Conservation (phyloP, 2,329 filamentous ascomycete genomes). For the Fusarium tuaranense region DNA sequence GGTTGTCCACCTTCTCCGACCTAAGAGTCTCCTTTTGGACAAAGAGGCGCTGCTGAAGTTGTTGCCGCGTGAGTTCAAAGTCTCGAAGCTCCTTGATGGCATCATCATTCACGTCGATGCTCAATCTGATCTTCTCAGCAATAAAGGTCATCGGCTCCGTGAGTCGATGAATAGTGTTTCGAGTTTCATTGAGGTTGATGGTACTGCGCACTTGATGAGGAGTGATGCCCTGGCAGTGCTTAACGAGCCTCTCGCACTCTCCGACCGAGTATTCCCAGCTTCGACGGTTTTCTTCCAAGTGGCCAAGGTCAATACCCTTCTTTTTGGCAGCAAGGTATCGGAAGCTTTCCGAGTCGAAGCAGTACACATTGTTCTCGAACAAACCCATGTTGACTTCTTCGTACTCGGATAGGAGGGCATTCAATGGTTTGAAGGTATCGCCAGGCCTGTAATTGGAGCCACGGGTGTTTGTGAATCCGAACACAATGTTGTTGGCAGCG, state of each 20-base stretch:
- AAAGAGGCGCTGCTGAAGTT: not conserved
- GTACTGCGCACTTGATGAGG: not conserved
- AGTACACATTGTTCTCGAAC: not conserved
- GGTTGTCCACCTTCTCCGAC: not conserved
- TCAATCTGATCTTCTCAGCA: not conserved
- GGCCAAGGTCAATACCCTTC: not conserved
- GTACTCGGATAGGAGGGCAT: not conserved
- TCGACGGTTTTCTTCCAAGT: not conserved
- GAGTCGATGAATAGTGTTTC: not conserved
- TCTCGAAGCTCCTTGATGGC: not conserved
- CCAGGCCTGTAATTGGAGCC: not conserved
- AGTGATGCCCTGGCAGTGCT: not conserved
- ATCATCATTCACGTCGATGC: not conserved
- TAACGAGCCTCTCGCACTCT: not conserved
- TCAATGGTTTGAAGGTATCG: not conserved
- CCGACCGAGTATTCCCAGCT: not conserved
- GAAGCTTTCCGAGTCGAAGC: not conserved
- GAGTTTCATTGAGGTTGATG: not conserved
- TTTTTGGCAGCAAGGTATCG: not conserved
- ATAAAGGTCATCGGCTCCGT: not conserved
- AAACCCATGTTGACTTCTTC: not conserved
- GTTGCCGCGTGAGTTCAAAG: not conserved
- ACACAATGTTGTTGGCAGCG: not conserved
- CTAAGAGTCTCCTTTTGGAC: not conserved
- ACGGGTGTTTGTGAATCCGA: not conserved